Evolutionary conservation across 352 stramenopile genomes (phyloP).

Genomic region (Globisporangium sylvaticum): DNA sequence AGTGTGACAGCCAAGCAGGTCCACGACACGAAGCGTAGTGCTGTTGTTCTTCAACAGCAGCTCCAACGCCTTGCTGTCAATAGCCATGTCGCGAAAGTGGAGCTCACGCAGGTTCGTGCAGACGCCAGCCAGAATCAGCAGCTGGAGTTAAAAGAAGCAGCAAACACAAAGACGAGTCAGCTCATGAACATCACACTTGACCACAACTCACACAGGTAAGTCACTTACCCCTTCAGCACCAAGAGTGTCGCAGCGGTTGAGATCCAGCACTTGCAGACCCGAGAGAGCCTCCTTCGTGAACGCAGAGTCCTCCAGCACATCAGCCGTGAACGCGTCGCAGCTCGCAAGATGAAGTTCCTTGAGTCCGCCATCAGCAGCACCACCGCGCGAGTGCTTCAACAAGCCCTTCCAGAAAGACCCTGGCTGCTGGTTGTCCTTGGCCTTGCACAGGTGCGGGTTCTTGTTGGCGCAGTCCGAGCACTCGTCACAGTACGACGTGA

Average conservation of each 20-base stretch:
- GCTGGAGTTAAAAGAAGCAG: constrained; percentile 2
- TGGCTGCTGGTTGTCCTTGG: constrained; percentile 26
- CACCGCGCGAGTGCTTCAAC: constrained; percentile 26
- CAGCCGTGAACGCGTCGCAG: constrained; percentile 41
- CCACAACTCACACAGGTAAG: neutral
- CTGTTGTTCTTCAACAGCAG: constrained; percentile 45
- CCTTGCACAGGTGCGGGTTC: constrained; percentile 56
- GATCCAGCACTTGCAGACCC: constrained; percentile 49
- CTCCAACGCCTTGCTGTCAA: constrained; percentile 51
- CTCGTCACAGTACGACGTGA: constrained; percentile 57
- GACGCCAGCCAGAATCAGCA: constrained; percentile 33
- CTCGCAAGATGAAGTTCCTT: constrained; percentile 50
- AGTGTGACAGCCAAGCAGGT: constrained; percentile 78
- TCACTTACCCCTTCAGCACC: constrained; percentile 33
- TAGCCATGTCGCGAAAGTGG: constrained; percentile 62
- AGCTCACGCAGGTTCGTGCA: constrained; percentile 58
- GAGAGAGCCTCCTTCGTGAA: constrained; percentile 27
- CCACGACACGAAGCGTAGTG: constrained; percentile 49
- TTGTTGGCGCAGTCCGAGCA: constrained; percentile 46
- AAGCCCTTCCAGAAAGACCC: constrained; percentile 56
- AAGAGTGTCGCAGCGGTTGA: constrained; percentile 51
- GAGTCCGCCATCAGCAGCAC: constrained; percentile 16
- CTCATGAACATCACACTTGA: neutral
- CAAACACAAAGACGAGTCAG: neutral
- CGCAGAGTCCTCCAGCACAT: constrained; percentile 25